Evolutionary conservation across 345 rosid genomes (phyloP).

Genomic region (Gossypium anomalum): DNA sequence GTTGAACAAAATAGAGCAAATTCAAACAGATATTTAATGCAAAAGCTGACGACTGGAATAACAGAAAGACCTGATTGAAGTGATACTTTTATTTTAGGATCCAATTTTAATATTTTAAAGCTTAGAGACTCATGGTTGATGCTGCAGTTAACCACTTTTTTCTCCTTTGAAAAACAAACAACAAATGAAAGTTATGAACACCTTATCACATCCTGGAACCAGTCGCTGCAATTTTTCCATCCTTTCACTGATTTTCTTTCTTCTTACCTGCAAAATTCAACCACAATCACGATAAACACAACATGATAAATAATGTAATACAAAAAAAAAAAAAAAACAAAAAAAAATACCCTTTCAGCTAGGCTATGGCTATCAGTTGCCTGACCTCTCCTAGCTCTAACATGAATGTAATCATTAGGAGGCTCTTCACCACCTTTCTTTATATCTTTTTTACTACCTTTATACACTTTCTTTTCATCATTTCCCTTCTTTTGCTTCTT

Average conservation of each 20-base stretch:
- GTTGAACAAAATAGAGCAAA: too few relatives aligned
- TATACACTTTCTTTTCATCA: constrained; percentile 25
- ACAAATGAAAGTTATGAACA: constrained; percentile 7
- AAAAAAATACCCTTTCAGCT: constrained; percentile 60
- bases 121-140: too few relatives aligned
- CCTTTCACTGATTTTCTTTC: constrained; percentile 74
- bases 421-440: constrained; percentile 37
- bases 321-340: background rate
- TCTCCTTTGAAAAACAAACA: too few relatives aligned
- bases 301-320: background rate
- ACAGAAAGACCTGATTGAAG: too few relatives aligned
- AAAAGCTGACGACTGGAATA: too few relatives aligned
- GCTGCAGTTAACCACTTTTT: too few relatives aligned
- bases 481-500: constrained; percentile 47
- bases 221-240: constrained; percentile 56
- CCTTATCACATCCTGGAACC: constrained; percentile 88
- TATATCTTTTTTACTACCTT: constrained; percentile 29
- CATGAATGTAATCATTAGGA: constrained; percentile 66
- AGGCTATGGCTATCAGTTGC: constrained; percentile 76
- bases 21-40: too few relatives aligned
- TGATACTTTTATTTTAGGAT: too few relatives aligned
- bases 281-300: too few relatives aligned
- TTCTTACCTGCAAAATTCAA: constrained; percentile 43
- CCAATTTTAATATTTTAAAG: too few relatives aligned
- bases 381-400: constrained; percentile 81